phyloP scores from a whole-genome alignment of 176 grass and related monocot species.

The Rhipidocladum racemiflorum region DNA sequence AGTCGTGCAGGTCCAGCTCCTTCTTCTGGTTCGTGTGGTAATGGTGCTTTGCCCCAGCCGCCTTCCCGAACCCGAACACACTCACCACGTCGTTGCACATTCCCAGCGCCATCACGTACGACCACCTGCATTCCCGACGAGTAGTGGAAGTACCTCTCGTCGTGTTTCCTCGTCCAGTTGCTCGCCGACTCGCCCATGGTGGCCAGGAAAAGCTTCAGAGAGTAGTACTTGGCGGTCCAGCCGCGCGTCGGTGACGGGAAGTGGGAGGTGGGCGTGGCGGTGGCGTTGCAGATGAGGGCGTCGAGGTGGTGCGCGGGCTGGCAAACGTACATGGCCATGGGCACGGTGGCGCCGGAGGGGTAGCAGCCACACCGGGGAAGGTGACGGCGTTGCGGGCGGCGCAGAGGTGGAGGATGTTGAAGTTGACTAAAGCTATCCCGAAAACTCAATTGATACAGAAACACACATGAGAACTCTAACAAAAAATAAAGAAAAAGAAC shows the following conservation, averaged over 20 bases:
- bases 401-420: conserved; percentile 72
- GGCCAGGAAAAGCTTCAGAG: conserved; percentile 52
- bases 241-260: conserved; percentile 59
- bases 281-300: conserved; percentile 60
- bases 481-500: no score
- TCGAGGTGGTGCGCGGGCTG: conserved; percentile 56
- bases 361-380: conserved; percentile 46
- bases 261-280: conserved; percentile 18
- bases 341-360: conserved; percentile 43
- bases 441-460: no score
- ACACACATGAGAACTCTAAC: no score
- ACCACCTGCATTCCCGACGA: conserved; percentile 82
- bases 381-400: conserved; percentile 5
- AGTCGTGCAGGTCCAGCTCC: conserved; percentile 81
- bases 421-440: no score
- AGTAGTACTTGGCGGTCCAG: conserved; percentile 88
- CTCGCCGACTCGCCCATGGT: conserved; percentile 39
- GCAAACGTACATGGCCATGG: conserved; percentile 56
- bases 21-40: conserved; percentile 71
- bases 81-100: conserved; percentile 54
- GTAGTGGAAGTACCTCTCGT: conserved; percentile 76
- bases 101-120: conserved; percentile 53
- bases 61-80: conserved; percentile 79
- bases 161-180: conserved; percentile 54
- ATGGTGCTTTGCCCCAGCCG: conserved; percentile 62